These are phyloP conservation scores for Lyophyllum decastes DNA, from an alignment of 768 basidiomycete genomes.

Conservation along the genomic window DNA sequence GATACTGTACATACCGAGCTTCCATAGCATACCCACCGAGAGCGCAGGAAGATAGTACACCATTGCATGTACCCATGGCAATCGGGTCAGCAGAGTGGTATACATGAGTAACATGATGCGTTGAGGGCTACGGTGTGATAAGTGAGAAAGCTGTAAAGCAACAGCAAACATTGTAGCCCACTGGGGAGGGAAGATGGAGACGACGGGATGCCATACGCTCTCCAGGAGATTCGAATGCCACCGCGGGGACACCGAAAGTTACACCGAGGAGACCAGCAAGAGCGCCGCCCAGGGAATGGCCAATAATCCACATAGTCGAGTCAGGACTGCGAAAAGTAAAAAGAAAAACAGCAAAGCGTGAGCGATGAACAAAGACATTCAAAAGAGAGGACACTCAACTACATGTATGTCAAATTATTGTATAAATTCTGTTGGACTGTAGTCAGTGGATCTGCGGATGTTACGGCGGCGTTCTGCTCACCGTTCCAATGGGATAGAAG, in stretches of 20 bases:
- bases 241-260: conserved; percentile 87
- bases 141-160: not conserved
- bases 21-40: conserved; percentile 91
- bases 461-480: conserved; percentile 36
- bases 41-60: conserved; percentile 78
- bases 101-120: conserved; percentile 83
- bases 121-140: conserved; percentile 53
- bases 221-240: conserved; percentile 89
- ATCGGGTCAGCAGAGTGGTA: conserved; percentile 96
- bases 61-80: conserved; percentile 86
- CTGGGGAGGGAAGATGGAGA: conserved; percentile 86
- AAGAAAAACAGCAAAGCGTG: not conserved
- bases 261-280: conserved; percentile 81
- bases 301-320: conserved; percentile 86
- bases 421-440: conserved; percentile 73
- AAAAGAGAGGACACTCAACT: conserved; percentile 36
- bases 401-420: conserved; percentile 92
- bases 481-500: conserved; percentile 90
- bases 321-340: conserved; percentile 48
- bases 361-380: not conserved
- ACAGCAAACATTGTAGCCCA: conserved; percentile 31
- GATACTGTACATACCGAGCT: conserved; percentile 46
- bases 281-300: conserved; percentile 72
- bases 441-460: conserved; percentile 4
- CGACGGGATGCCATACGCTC: conserved; percentile 79